phyloP scores from a whole-genome alignment of 2,329 filamentous ascomycete species.

The Lasiodiplodia sp. region DNA sequence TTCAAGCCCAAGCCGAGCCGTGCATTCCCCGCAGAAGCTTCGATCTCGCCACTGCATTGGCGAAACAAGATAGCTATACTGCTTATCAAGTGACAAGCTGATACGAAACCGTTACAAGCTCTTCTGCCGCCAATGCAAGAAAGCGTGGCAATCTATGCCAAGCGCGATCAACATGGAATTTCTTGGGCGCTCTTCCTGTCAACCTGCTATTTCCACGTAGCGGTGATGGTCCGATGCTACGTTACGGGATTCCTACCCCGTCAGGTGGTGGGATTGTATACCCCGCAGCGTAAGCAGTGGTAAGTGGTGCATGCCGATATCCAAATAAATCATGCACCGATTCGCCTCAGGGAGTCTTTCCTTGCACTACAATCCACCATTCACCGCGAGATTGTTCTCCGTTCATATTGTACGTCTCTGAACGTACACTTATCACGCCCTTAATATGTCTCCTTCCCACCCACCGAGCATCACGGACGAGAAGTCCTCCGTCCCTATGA shows the following conservation, averaged over 20 bases:
- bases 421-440: neutral
- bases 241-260: neutral
- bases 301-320: neutral
- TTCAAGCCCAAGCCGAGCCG: slow-evolving; percentile 15
- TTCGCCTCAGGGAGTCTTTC: neutral
- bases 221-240: slow-evolving; percentile 1
- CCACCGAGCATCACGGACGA: neutral
- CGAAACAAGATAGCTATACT: neutral
- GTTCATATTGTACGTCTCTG: neutral
- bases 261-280: neutral
- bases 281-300: neutral
- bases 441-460: neutral
- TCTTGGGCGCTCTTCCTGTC: neutral
- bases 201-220: neutral
- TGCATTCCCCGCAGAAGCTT: slow-evolving; percentile 6
- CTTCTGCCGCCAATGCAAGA: slow-evolving; percentile 13
- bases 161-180: neutral
- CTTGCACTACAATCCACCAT: neutral
- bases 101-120: neutral
- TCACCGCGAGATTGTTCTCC: neutral
- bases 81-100: slow-evolving; percentile 17
- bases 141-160: slow-evolving; percentile 17
- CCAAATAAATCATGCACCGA: neutral
- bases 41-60: slow-evolving; percentile 10
- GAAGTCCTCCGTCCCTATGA: neutral